Base-by-base conservation (phyloP, 805 yeast species). In the Lipomyces sp. region DNA sequence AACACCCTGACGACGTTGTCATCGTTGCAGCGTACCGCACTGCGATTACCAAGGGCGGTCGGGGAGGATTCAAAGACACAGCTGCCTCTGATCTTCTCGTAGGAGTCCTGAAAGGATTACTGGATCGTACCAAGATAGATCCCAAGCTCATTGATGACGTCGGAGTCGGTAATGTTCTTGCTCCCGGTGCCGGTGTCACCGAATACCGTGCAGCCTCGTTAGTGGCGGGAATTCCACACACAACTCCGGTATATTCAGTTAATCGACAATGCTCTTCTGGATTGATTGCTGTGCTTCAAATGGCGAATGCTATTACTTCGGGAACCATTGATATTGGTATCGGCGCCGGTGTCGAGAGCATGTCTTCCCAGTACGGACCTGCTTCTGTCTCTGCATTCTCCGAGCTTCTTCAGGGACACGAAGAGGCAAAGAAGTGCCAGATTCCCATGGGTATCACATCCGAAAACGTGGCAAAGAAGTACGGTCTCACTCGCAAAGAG, bases 231-330 rank as follows among this genome's bases (percentile, higher is more conserved):
- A 84, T 93, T 62, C 98, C 98, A 39, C 80, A 88, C 77, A 79
- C 87, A 1, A 83, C 88, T 13, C 93, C 97, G 8, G 90, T 93
- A 73, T 80, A 86, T 74, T 92, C 97, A 15, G 76, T 94, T 70
- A 94, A 94, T 82, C 87, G 98, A 80, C 98, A 93, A 78, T 94
- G 98, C 79, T 91, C 97, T 6, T 90, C 97, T 2, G 98, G 98
- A 34, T 82, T 94, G 74, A 90, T 92, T 85, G 96, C 97, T 13
- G 86, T 93, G 48, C 88, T 90, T 75, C 95, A 90, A 76, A 85
- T 94, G 73, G 97, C 97, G 72, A 90, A 89, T 81, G 91, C 90
- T 80, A 93, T 94, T 76, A 82, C 82, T 73, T 80, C 85, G 66
- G 98, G 98, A 53, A 97, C 93, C 83, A 92, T 94, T 74, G 90